Percentiles rank a stretch among this genome's conserved stretches.
Conservation (phyloP, 768 basidiomycete species). For the Tylopilus felleus region DNA sequence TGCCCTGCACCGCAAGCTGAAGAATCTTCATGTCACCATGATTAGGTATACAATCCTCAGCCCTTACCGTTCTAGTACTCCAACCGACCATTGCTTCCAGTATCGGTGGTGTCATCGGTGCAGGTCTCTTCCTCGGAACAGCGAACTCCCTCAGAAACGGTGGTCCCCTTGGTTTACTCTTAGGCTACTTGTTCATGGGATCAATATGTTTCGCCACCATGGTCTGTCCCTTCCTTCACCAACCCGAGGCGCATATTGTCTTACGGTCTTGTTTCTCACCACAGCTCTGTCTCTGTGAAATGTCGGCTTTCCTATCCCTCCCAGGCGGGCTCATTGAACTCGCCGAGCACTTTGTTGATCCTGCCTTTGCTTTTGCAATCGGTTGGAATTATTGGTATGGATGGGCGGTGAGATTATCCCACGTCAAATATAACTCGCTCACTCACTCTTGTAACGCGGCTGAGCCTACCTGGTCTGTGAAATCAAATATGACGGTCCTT, state of each 20-base stretch:
- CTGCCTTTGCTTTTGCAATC: constrained; percentile 2
- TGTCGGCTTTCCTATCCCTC: background rate
- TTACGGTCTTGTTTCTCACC: background rate
- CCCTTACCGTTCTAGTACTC: background rate
- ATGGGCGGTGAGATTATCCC: background rate
- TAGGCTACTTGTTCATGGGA: background rate
- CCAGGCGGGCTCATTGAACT: constrained; percentile 3
- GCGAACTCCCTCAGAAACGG: background rate
- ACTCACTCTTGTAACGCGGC: background rate
- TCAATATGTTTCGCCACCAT: constrained; percentile 1
- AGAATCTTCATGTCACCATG: constrained; percentile 1
- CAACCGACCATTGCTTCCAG: background rate
- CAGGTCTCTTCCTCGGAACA: constrained; percentile 1
- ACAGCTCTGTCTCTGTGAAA: constrained; percentile 4
- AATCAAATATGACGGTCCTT: background rate
- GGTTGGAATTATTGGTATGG: constrained; percentile 7
- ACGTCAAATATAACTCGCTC: background rate
- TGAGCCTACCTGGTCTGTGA: background rate
- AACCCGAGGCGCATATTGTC: background rate
- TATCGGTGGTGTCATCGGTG: background rate
- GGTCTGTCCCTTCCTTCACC: background rate
- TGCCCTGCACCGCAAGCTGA: background rate
- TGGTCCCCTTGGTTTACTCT: constrained; percentile 1
- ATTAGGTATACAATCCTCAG: background rate
- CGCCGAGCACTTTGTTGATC: background rate